These are phyloP conservation scores for Cylindrotheca closterium DNA, from an alignment of 108 stramenopile species.

Conservation along the genomic window DNA sequence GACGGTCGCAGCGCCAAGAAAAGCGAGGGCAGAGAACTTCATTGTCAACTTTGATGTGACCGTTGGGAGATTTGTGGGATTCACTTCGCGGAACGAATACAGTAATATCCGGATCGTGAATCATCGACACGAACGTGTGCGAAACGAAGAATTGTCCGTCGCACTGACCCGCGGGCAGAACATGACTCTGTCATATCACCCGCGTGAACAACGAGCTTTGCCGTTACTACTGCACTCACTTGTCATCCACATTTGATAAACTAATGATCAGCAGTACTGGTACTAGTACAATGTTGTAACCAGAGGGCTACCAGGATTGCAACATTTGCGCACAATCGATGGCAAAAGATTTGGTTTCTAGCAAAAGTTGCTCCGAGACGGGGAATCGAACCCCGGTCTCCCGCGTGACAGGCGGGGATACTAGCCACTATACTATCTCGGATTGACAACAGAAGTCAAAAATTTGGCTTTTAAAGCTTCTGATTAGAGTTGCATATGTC, in stretches of 20 bases:
- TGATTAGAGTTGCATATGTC: not conserved
- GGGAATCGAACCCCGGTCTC: slow-evolving; percentile 96
- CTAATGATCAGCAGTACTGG: no score
- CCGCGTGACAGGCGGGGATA: slow-evolving; percentile 97
- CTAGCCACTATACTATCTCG: slow-evolving; percentile 96
- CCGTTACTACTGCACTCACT: no score
- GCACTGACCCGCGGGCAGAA: no score
- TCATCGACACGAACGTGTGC: not conserved
- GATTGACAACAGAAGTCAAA: slow-evolving; percentile 28
- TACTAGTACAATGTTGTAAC: no score
- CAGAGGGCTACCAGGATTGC: no score
- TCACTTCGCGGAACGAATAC: not conserved
- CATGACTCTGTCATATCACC: no score
- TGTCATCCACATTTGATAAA: no score
- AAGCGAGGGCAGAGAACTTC: slow-evolving; percentile 15
- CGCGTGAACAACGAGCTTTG: no score
- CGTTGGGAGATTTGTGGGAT: not conserved
- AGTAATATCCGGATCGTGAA: not conserved
- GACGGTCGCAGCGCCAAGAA: slow-evolving; percentile 1
- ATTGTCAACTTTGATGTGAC: slow-evolving; percentile 8
- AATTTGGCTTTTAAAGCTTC: no score
- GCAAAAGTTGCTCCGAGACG: slow-evolving; percentile 55
- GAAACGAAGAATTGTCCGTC: no score
- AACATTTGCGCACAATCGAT: no score
- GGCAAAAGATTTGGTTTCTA: no score